Percentiles rank a stretch among this genome's conserved stretches.
phyloP scores from a whole-genome alignment of 257 asterid species.

The Primulina huaijiensis region DNA sequence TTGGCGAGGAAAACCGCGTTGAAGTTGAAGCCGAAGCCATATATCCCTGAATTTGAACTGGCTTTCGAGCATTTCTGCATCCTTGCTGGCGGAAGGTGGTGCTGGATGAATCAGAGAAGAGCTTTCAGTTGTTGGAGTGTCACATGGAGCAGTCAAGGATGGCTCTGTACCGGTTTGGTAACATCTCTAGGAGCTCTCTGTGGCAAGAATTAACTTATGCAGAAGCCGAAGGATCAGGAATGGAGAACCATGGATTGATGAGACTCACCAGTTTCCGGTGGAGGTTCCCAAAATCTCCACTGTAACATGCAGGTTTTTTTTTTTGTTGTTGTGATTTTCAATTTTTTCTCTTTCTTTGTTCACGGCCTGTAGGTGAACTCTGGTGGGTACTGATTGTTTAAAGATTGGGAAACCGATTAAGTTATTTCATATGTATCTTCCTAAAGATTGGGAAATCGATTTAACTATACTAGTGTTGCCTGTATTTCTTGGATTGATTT shows the following conservation, averaged over 20 bases:
- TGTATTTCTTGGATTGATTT: neutral
- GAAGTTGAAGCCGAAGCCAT: slow-evolving; percentile 71
- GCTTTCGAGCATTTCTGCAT: too few relatives aligned
- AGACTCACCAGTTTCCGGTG: slow-evolving; percentile 39
- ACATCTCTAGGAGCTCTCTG: slow-evolving; percentile 78
- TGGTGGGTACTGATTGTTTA: too few relatives aligned
- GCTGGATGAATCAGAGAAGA: slow-evolving; percentile 43
- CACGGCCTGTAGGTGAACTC: too few relatives aligned
- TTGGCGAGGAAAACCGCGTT: slow-evolving; percentile 53
- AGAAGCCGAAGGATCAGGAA: slow-evolving; percentile 61
- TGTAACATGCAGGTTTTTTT: too few relatives aligned
- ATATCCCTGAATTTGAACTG: slow-evolving; percentile 68
- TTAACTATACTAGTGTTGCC: neutral
- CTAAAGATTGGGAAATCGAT: neutral
- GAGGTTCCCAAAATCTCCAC: slow-evolving; percentile 41
- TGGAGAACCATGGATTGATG: slow-evolving; percentile 48
- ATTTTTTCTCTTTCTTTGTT: too few relatives aligned
- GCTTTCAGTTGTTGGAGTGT: slow-evolving; percentile 67
- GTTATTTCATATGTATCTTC: too few relatives aligned
- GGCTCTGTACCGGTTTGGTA: slow-evolving; percentile 74
- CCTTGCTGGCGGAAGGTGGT: too few relatives aligned
- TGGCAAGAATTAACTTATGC: slow-evolving; percentile 72
- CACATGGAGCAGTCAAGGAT: slow-evolving; percentile 85
- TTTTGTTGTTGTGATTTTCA: too few relatives aligned
- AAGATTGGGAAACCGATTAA: neutral